Percentiles rank a stretch among this genome's conserved stretches.
Evolutionary conservation across 108 stramenopile genomes (phyloP).

Genomic region (Stephanodiscus triporus): DNA sequence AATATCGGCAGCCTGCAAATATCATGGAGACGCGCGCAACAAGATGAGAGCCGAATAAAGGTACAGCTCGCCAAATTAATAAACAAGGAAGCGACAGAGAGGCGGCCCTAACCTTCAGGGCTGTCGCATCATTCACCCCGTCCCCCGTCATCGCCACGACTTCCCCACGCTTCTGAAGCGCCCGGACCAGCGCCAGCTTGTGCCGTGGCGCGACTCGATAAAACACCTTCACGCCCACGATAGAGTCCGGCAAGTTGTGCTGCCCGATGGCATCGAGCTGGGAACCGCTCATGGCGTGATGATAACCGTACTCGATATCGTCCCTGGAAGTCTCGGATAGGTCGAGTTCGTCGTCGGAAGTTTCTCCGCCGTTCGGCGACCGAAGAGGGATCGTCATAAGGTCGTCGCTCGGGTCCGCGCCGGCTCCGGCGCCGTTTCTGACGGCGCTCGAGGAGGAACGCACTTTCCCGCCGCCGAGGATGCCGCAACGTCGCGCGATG

Average conservation of each 20-base stretch:
- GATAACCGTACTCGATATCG: constrained; percentile 55
- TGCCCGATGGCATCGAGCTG: constrained; percentile 83
- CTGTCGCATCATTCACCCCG: constrained; percentile 97
- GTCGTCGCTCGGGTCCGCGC: background rate
- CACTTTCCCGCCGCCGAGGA: constrained; percentile 56
- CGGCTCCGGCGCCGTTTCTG: background rate
- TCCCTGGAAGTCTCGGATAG: constrained; percentile 36
- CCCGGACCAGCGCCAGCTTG: constrained; percentile 94
- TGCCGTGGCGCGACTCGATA: constrained; percentile 95
- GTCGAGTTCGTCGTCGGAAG: constrained; percentile 35
- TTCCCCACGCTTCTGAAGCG: constrained; percentile 88
- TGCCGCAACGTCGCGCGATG: constrained; percentile 88
- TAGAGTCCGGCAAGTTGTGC: constrained; percentile 62
- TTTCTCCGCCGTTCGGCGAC: constrained; percentile 23
- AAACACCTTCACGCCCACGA: constrained; percentile 87
- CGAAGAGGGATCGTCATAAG: background rate
- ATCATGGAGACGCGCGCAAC: background rate
- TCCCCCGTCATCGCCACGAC: constrained; percentile 99
- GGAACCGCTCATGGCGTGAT: constrained; percentile 63
- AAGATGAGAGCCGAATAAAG: background rate
- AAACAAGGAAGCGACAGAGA: background rate
- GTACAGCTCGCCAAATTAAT: background rate
- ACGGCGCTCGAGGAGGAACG: constrained; percentile 9
- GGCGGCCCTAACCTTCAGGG: constrained; percentile 75
- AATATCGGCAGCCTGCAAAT: constrained; percentile 85